Percentiles rank a stretch among this genome's conserved stretches.
Conservation (phyloP, 768 basidiomycete species). For the Trametes meyenii region DNA sequence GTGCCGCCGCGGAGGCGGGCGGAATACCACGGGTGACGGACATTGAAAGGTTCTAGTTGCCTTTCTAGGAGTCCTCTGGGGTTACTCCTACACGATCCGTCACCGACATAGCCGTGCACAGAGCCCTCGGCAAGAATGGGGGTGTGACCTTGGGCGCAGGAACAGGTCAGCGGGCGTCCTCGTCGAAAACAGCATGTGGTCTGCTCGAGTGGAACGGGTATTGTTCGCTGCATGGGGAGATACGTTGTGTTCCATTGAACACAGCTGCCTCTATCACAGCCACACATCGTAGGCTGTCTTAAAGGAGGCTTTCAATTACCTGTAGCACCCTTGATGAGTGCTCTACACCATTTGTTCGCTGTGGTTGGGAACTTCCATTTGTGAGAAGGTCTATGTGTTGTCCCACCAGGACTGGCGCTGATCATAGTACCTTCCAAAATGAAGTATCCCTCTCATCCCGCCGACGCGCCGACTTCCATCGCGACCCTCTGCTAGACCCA, state of each 20-base stretch:
- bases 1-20: slow-evolving; percentile 8
- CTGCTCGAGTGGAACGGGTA: neutral
- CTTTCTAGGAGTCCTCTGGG: slow-evolving; percentile 12
- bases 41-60: slow-evolving; percentile 1
- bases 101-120: neutral
- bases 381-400: neutral
- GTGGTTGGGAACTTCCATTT: slow-evolving; percentile 9
- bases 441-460: neutral
- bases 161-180: neutral
- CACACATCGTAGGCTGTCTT: neutral
- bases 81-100: neutral
- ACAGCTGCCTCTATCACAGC: slow-evolving; percentile 9
- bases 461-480: neutral
- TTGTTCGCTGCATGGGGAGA: slow-evolving; percentile 1
- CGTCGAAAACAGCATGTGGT: neutral
- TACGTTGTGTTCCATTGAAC: neutral
- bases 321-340: neutral
- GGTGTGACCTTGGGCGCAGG: neutral
- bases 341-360: slow-evolving; percentile 1
- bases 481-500: neutral
- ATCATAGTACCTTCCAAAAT: neutral
- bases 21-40: slow-evolving; percentile 1
- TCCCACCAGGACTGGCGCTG: neutral
- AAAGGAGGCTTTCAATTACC: neutral
- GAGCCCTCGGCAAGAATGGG: neutral